A percentile compares a stretch with the other conserved stretches of the same genome.
phyloP scores from a whole-genome alignment of 2,329 filamentous ascomycete species.

The Aureobasidium sp. region DNA sequence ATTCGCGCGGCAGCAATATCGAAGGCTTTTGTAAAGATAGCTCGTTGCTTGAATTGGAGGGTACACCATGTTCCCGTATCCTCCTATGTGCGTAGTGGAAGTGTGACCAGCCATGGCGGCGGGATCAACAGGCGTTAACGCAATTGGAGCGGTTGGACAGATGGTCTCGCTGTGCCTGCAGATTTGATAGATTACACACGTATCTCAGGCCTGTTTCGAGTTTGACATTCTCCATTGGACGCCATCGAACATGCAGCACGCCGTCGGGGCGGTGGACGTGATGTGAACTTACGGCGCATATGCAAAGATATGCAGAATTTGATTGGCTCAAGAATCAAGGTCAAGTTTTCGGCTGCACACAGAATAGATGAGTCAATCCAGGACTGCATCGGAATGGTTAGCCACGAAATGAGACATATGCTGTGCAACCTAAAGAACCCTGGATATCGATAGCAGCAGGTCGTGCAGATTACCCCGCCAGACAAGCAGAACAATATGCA shows the following conservation, averaged over 20 bases:
- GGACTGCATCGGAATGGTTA: not conserved
- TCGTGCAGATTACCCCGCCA: not conserved
- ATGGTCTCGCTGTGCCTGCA: not conserved
- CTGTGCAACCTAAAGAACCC: not conserved
- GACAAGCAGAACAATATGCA: not conserved
- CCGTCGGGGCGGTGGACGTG: not conserved
- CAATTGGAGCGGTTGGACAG: conserved; percentile 5
- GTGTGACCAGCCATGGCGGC: conserved; percentile 6
- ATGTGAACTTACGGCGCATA: not conserved
- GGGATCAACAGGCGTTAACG: conserved; percentile 10
- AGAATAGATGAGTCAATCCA: not conserved
- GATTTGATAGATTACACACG: conserved; percentile 9
- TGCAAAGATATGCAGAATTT: not conserved
- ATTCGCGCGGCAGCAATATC: conserved; percentile 9
- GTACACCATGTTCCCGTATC: conserved; percentile 1
- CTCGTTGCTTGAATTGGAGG: not conserved
- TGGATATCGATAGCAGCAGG: not conserved
- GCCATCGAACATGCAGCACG: not conserved
- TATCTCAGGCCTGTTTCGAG: not conserved
- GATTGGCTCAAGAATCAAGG: conserved; percentile 4
- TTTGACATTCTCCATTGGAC: conserved; percentile 3
- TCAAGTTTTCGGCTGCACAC: not conserved
- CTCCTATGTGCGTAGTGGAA: not conserved
- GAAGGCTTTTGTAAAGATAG: conserved; percentile 11
- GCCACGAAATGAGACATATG: conserved; percentile 3